Conservation (phyloP, 139 green algal genomes). For the Micractinium sp. region DNA sequence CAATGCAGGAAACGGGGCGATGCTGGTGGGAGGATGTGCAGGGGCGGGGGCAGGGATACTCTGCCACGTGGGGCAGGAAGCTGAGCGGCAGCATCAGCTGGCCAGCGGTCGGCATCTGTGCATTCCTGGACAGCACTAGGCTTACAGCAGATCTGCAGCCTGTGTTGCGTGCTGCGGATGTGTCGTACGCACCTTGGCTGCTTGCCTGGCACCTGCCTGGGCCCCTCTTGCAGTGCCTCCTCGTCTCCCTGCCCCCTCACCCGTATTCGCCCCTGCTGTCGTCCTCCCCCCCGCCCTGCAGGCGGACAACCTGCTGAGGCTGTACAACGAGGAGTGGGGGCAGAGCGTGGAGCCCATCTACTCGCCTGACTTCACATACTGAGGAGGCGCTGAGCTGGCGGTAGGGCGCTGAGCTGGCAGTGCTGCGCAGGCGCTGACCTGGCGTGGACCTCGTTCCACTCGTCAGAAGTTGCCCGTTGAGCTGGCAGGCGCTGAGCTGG, state of each 20-base stretch:
- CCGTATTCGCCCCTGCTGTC: constrained; percentile 37
- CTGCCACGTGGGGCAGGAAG: too few relatives aligned
- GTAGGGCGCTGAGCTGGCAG: not conserved
- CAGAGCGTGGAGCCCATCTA: constrained; percentile 76
- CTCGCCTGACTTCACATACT: constrained; percentile 54
- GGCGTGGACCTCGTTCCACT: not conserved
- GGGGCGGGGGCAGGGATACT: too few relatives aligned
- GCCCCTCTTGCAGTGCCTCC: not conserved
- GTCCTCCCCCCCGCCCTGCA: constrained; percentile 62
- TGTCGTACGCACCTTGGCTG: not conserved
- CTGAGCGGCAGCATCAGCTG: too few relatives aligned
- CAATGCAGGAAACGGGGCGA: too few relatives aligned
- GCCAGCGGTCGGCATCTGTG: not conserved
- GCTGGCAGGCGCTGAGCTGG: too few relatives aligned
- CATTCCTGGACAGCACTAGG: not conserved
- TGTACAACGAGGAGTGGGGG: constrained; percentile 79
- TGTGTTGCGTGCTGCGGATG: not conserved
- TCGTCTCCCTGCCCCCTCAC: not conserved
- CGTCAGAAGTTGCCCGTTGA: not conserved
- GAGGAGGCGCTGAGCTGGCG: not conserved
- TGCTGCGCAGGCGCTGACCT: not conserved
- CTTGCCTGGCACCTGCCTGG: not conserved
- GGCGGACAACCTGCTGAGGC: constrained; percentile 73
- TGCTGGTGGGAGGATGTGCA: too few relatives aligned
- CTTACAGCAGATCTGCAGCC: not conserved